phyloP scores from a whole-genome alignment of 2,329 filamentous ascomycete species.

The Ramularia collo-cygni region DNA sequence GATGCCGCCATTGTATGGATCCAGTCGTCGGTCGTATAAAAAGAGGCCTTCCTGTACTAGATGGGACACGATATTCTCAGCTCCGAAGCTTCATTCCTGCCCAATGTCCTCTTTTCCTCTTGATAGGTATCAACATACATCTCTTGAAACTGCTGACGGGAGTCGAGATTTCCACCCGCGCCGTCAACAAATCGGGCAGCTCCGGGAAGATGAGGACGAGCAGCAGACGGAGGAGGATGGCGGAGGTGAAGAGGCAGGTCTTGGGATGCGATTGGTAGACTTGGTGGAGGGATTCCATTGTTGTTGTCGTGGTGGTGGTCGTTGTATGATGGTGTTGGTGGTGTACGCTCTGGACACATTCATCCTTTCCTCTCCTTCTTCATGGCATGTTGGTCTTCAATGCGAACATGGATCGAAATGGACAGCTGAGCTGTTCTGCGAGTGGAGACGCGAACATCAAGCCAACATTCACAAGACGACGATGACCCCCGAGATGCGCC shows the following conservation, averaged over 20 bases:
- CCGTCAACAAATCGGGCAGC: constrained; percentile 76
- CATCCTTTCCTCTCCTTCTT: no score
- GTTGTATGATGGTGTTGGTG: no score
- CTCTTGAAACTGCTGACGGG: constrained; percentile 97
- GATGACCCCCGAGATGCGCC: no score
- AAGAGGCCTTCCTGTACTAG: constrained; percentile 93
- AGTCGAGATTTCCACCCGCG: constrained; percentile 92
- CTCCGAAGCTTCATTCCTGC: constrained; percentile 15
- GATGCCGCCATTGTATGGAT: constrained; percentile 90
- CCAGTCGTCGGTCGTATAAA: constrained; percentile 91
- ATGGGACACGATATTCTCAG: constrained; percentile 20
- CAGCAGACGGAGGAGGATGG: constrained; percentile 69
- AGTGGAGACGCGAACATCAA: no score
- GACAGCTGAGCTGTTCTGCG: no score
- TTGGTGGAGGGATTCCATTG: constrained; percentile 20
- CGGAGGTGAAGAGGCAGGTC: constrained; percentile 64
- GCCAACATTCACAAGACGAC: no score
- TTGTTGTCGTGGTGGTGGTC: constrained; percentile 1
- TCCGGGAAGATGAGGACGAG: constrained; percentile 76
- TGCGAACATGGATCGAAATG: no score
- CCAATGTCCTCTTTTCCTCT: neutral
- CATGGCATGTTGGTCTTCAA: no score
- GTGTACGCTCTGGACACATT: no score
- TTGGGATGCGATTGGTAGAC: constrained; percentile 38
- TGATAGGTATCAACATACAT: constrained; percentile 57